Evolutionary conservation across 2,329 filamentous ascomycete species (phyloP).

Genomic region (Monosporascus sp.): DNA sequence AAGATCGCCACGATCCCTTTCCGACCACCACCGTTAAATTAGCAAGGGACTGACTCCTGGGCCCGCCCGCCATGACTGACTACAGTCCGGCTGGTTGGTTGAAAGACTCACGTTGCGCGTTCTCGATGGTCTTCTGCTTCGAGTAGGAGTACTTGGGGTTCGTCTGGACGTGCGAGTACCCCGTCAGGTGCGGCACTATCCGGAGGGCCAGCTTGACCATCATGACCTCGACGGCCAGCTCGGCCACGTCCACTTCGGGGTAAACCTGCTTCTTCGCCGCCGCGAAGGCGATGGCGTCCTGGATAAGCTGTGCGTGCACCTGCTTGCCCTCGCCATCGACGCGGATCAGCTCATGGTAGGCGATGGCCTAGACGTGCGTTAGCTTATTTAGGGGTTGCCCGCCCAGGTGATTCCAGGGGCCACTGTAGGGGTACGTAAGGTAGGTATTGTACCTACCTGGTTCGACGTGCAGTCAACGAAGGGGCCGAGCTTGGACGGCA

Average conservation of each 20-base stretch:
- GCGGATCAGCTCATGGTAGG: slow-evolving; percentile 38
- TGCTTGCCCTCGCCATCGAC: slow-evolving; percentile 25
- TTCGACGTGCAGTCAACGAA: slow-evolving; percentile 51
- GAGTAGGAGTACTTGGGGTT: slow-evolving; percentile 52
- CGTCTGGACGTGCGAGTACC: slow-evolving; percentile 53
- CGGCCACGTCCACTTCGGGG: slow-evolving; percentile 30
- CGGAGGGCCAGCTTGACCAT: slow-evolving; percentile 49
- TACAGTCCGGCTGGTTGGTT: neutral
- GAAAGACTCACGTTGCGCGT: slow-evolving; percentile 40
- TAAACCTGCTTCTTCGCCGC: slow-evolving; percentile 26
- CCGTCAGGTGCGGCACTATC: slow-evolving; percentile 44
- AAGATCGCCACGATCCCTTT: slow-evolving; percentile 47
- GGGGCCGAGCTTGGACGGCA: slow-evolving; percentile 38
- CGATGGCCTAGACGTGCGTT: slow-evolving; percentile 37
- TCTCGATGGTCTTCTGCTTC: slow-evolving; percentile 40
- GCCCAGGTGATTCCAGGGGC: too few species aligned
- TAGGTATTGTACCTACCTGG: slow-evolving; percentile 30
- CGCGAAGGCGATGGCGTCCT: slow-evolving; percentile 29
- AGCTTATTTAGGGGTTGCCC: neutral
- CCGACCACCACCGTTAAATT: neutral
- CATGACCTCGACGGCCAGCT: slow-evolving; percentile 52
- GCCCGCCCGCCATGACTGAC: slow-evolving; percentile 1
- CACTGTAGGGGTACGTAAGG: too few species aligned
- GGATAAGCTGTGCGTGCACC: slow-evolving; percentile 31
- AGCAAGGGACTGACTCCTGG: neutral